A percentile compares a stretch with the other conserved stretches of the same genome.
Evolutionary conservation across 495 filamentous ascomycete species (phyloP).

Genomic region (Parachaetomium inaequale): DNA sequence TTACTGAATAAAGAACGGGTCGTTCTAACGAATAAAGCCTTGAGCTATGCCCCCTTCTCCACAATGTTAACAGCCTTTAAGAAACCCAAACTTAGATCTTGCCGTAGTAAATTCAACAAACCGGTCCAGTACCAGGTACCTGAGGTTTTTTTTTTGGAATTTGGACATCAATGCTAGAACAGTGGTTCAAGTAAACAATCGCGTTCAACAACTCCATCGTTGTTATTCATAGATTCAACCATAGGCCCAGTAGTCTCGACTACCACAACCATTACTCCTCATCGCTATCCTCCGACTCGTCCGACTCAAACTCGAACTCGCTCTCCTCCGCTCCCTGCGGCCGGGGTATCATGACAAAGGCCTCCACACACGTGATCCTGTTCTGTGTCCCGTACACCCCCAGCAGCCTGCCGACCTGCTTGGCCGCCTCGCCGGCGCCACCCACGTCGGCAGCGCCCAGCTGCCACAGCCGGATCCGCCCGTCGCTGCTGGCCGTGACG

Average conservation of each 20-base stretch:
- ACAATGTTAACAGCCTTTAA: too few relatives aligned
- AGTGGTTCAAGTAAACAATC: too few relatives aligned
- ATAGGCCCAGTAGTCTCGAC: not conserved
- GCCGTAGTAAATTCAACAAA: too few relatives aligned
- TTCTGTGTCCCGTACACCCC: constrained; percentile 80
- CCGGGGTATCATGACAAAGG: constrained; percentile 75
- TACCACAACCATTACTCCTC: constrained; percentile 31
- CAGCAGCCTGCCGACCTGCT: constrained; percentile 67
- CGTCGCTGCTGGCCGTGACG: constrained; percentile 80
- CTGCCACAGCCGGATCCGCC: constrained; percentile 71
- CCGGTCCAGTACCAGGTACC: too few relatives aligned
- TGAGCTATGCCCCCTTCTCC: too few relatives aligned
- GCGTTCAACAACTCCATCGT: not conserved
- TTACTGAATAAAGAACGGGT: too few relatives aligned
- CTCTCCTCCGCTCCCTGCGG: constrained; percentile 47
- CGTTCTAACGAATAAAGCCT: too few relatives aligned
- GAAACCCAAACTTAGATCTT: too few relatives aligned
- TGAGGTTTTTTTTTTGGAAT: too few relatives aligned
- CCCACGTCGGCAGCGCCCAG: constrained; percentile 45
- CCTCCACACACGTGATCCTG: constrained; percentile 82
- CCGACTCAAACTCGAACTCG: constrained; percentile 45
- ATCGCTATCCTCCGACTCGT: constrained; percentile 43
- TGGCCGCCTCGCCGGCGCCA: constrained; percentile 28
- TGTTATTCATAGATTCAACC: not conserved
- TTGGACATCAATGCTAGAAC: too few relatives aligned